phyloP scores from a whole-genome alignment of 768 basidiomycete genomes.

The Saitozyma podzolica region DNA sequence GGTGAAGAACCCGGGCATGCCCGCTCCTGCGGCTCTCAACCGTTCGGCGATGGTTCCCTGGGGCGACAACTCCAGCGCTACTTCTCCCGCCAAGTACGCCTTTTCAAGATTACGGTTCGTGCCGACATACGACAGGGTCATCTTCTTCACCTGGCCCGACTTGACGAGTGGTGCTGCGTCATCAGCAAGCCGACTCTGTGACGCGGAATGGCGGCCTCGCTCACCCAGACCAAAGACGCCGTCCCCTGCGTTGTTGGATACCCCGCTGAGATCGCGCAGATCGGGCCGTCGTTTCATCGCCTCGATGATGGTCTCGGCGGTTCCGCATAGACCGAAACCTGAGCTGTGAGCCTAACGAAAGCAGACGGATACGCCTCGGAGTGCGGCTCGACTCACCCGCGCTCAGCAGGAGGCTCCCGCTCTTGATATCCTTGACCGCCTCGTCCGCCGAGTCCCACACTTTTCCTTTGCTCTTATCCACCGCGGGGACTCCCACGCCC shows the following conservation, averaged over 20 bases:
- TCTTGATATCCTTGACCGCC: slow-evolving; percentile 43
- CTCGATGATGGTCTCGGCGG: slow-evolving; percentile 45
- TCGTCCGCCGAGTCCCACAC: slow-evolving; percentile 26
- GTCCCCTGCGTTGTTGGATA: slow-evolving; percentile 49
- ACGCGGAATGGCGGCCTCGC: neutral
- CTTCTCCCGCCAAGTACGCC: slow-evolving; percentile 40
- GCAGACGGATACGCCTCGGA: neutral
- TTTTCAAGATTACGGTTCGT: slow-evolving; percentile 47
- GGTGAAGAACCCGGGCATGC: slow-evolving; percentile 48
- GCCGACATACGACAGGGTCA: slow-evolving; percentile 45
- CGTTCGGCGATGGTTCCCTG: slow-evolving; percentile 49
- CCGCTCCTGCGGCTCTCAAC: slow-evolving; percentile 40
- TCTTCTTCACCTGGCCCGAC: slow-evolving; percentile 35
- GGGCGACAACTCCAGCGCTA: slow-evolving; percentile 43
- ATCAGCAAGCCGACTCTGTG: neutral
- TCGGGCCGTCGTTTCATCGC: slow-evolving; percentile 33
- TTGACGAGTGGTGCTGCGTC: slow-evolving; percentile 37
- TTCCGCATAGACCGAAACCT: slow-evolving; percentile 49
- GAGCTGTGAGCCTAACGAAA: neutral
- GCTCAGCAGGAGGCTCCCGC: slow-evolving; percentile 31
- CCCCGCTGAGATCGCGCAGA: slow-evolving; percentile 41
- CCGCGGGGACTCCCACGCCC: slow-evolving; percentile 19
- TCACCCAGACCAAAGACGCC: slow-evolving; percentile 38
- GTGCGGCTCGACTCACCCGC: slow-evolving; percentile 29
- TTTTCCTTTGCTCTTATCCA: slow-evolving; percentile 20